Evolutionary conservation across 352 stramenopile species (phyloP).

Genomic region (Phytopythium kandeliae): DNA sequence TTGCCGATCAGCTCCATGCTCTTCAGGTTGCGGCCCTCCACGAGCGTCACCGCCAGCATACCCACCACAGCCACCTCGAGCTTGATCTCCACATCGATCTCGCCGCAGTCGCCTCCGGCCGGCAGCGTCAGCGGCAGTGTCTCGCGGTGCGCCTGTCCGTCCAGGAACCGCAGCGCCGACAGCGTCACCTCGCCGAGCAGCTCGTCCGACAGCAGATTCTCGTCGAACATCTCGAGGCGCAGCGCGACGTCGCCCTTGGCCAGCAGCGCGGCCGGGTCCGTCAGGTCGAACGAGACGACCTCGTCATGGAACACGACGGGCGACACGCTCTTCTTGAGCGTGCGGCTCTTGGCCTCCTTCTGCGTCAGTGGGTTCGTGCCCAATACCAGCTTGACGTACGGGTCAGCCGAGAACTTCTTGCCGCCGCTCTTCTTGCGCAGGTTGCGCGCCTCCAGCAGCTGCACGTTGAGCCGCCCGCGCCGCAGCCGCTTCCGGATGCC

Average conservation of each 20-base stretch:
- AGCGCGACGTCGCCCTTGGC: slow-evolving; percentile 64
- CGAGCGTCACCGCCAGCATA: slow-evolving; percentile 81
- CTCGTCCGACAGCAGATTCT: slow-evolving; percentile 86
- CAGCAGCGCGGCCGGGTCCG: slow-evolving; percentile 66
- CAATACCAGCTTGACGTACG: slow-evolving; percentile 78
- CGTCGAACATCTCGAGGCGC: slow-evolving; percentile 81
- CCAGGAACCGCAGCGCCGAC: slow-evolving; percentile 76
- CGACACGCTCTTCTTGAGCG: slow-evolving; percentile 73
- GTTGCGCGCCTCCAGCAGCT: slow-evolving; percentile 55
- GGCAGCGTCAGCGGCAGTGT: slow-evolving; percentile 51
- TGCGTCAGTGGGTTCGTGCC: slow-evolving; percentile 66
- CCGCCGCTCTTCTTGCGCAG: slow-evolving; percentile 51
- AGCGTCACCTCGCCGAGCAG: slow-evolving; percentile 64
- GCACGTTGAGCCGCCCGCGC: slow-evolving; percentile 63
- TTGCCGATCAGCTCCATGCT: slow-evolving; percentile 89
- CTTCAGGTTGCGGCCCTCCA: slow-evolving; percentile 87
- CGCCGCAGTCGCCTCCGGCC: slow-evolving; percentile 22
- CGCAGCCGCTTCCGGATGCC: slow-evolving; percentile 50
- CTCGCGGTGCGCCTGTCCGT: slow-evolving; percentile 54
- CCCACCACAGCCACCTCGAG: slow-evolving; percentile 72
- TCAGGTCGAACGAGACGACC: slow-evolving; percentile 74
- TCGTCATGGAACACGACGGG: slow-evolving; percentile 87
- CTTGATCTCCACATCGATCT: slow-evolving; percentile 68
- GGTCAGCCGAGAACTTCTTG: slow-evolving; percentile 67
- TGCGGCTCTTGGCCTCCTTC: slow-evolving; percentile 72